Base-by-base conservation (phyloP, 371 early-diverging fungal genomes). In the Mortierella sp. region DNA sequence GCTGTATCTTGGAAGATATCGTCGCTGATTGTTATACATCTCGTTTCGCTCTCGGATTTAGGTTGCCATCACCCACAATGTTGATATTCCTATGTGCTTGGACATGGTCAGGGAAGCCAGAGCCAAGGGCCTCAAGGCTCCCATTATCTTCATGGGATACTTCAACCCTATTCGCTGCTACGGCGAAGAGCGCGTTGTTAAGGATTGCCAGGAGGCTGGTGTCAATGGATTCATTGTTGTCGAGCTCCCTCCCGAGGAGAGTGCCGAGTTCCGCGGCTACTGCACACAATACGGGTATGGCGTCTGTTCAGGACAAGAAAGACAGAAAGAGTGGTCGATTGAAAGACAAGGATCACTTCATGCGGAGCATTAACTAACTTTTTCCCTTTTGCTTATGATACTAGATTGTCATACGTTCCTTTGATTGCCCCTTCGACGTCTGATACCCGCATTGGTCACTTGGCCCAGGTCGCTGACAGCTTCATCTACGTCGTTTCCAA, bases 141-240 rank as follows among this genome's bases (percentile, higher is more conserved):
- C 99, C 12, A 92, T 99, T 51, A 91, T 99, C 41, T 96, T 99
- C 80, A 99, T 99, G 99, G 99, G 98, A 48, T 99, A 99, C 93
- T 98, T 96, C 92, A 99, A 99, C 89, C 97, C 98, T 46, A 94
- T 99, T 74, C 91, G 97, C 75, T 96, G 94, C 75, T 98, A 98
- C 87, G 99, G 99, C 46, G 97, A 98, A 90, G 91, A 93, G 82
- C 88, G 89, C 72, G 90, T 98, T 72, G 95, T 98, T 84, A 87
- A 93, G 65, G 95, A 96, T 78, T 96, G 97, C 89, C 93, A 91
- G 63, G 91, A 92, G 44, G 95, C 93, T 54, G 98, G 98, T 41
- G 95, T 98, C 55, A 94, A 96, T 80, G 99, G 99, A n/a, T 98
- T 97, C 83, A 98, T 99, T 87, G 91, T 98, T 65, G 98, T 98